Evolutionary conservation across 1,284 basidiomycete species (phyloP), one percentile per base, ranked within the genome.

Genomic region (Tausonia pullulans): DNA sequence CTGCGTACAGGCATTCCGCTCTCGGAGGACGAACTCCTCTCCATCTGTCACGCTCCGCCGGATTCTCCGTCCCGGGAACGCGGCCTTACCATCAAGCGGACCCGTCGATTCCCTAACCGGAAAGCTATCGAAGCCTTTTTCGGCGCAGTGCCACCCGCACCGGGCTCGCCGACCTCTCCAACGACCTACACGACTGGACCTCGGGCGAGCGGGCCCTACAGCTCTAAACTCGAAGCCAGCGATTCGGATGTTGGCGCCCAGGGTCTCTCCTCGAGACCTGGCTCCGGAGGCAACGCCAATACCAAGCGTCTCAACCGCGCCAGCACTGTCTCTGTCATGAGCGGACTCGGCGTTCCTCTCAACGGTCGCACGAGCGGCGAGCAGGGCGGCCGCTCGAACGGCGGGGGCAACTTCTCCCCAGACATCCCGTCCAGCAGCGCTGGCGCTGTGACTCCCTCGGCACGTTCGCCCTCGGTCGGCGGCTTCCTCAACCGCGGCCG

Each of bases 241-340:
- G 27, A 27, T 27, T 27, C 27, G 27, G 27, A 27, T 27, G 27
- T 27, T 27, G 27, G 51, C 40, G 50, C 7, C 46, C 11, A 6
- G 53, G 56, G n/a, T 48, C 45, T 27, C 54, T 39, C 52, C 61
- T 57, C 48, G 39, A 6, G 46, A 45, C n/a, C 54, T 40, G 16
- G n/a, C 46, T 8, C 40, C 61, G 60, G 60, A 1, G 66, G 50
- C 66, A 51, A 61, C 55, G 45, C 59, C 58, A 53, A 62, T 43
- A 55, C 80, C 62, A 88, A 85, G 73, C 84, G 85, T 65, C 87
- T 87, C 73, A 94, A 95, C 71, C 87, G 95, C 45, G 95, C 95
- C 0, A 94, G 90, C 71, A 90, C 90, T 0, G 85, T 97, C 71
- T 95, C 91, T 73, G 85, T 98, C 70, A 86, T 98, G 75, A 94